Evolutionary conservation across 805 yeast species (phyloP), one percentile per base, ranked within the genome.

Genomic region (Alloascoidea africana): DNA sequence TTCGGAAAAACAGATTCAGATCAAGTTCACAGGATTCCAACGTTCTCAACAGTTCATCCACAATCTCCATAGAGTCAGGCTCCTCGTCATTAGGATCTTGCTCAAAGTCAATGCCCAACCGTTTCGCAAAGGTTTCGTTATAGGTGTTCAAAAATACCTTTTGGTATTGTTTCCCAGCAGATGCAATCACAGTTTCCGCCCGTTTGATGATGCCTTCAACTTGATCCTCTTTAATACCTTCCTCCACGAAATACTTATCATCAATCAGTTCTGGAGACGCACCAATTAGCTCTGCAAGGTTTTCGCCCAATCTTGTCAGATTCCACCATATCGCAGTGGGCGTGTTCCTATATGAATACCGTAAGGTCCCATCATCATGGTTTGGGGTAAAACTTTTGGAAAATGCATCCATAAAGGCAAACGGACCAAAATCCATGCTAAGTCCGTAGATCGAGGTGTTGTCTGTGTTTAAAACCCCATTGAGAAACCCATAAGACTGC

Each of bases 311-410:
- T 43, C 89, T 70, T 1, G 82, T 72, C 51, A 89, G 62, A 54
- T 89, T 91, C 93, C 95, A 89, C 94, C 94, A 85, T 34, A 89
- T 75, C 0, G 87, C 72, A 17, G 77, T 68, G 0, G 97, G 96
- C 6, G 84, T 78, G 49, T 82, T 85, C n/a, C 68, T 67, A 58
- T 79, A 87, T 4, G 85, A 72, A 53, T 91, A 89, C 34, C 96
- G 63, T 14, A 62, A 53, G 36, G 62, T 59, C 33, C 65, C 68
- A 55, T 91, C 98, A 50, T 86, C 96, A 39, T 84, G 85, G 52
- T 91, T 89, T 2, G 97, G 89, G 0, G 96, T 82, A 51, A 68
- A 89, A 36, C 66, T 56, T 13, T 93, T 87, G 49, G 84, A 76
- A 52, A 78, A 89, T 35, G 69, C 71, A 51, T 87, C 96, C 79